phyloP scores from a whole-genome alignment of 441 rosid genomes.

The Bruguiera hainesii region DNA sequence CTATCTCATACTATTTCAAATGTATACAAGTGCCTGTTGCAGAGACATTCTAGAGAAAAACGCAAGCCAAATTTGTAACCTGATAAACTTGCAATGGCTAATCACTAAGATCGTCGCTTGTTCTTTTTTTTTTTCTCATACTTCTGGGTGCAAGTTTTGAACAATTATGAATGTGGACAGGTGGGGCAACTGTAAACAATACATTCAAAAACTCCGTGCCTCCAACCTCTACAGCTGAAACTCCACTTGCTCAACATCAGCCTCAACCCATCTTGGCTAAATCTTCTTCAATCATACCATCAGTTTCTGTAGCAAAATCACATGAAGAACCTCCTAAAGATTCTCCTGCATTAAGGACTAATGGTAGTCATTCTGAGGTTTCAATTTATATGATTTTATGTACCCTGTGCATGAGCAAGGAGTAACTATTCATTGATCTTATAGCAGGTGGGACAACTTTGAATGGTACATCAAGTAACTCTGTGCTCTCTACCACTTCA shows the following conservation, averaged over 20 bases:
- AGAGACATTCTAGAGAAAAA: conserved; percentile 2
- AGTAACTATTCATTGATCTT: conserved; percentile 7
- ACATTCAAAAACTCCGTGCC: conserved; percentile 23
- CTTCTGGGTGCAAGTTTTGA: not conserved
- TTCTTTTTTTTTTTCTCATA: not conserved
- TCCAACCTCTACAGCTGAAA: conserved; percentile 34
- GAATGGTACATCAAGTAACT: conserved; percentile 21
- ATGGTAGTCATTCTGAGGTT: not conserved
- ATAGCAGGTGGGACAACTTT: conserved; percentile 33
- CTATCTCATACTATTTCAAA: conserved; percentile 2
- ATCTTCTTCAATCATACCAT: conserved; percentile 32
- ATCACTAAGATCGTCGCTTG: not conserved
- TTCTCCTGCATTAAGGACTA: not conserved
- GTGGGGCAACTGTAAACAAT: conserved; percentile 31
- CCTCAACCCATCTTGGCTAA: conserved; percentile 39
- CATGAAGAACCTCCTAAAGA: conserved; percentile 19
- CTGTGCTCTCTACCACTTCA: conserved; percentile 28
- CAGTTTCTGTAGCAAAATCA: conserved; percentile 38
- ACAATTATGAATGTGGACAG: conserved; percentile 22
- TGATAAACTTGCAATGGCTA: conserved; percentile 5
- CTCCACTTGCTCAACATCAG: conserved; percentile 39
- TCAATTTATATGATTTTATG: not conserved
- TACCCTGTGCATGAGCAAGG: not conserved
- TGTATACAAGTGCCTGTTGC: not conserved
- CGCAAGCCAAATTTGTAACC: not conserved